These are phyloP conservation scores for Vachellia collinsii DNA, from an alignment of 306 rosid species.

Conservation along the genomic window DNA sequence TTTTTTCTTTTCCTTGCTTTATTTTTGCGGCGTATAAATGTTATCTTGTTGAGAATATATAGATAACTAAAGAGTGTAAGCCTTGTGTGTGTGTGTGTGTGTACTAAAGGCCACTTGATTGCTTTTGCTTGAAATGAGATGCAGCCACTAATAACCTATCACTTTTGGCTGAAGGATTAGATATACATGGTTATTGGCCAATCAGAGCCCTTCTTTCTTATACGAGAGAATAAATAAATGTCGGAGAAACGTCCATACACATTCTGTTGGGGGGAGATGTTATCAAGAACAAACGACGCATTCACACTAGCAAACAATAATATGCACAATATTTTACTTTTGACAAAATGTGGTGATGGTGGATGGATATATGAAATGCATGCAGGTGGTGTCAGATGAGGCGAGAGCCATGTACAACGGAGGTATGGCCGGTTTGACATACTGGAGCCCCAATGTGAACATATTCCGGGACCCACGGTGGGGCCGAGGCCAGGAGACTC, in stretches of 20 bases:
- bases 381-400: slow-evolving; percentile 88
- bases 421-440: slow-evolving; percentile 81
- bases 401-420: slow-evolving; percentile 98
- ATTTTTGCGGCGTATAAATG: background rate
- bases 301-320: slow-evolving; percentile 6
- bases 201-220: background rate
- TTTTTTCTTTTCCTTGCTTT: background rate
- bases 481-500: slow-evolving; percentile 97
- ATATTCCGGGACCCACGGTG: slow-evolving; percentile 93
- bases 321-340: background rate
- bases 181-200: background rate
- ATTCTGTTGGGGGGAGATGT: background rate
- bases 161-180: background rate
- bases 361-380: too few species aligned
- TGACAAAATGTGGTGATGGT: too few species aligned
- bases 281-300: slow-evolving; percentile 19
- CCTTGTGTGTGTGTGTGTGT: background rate
- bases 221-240: background rate
- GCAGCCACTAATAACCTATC: background rate
- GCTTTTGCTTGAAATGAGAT: background rate
- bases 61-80: background rate
- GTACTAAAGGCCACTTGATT: background rate
- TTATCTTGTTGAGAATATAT: background rate
- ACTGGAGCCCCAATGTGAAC: slow-evolving; percentile 96
- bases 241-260: background rate